Conservation (phyloP, 768 basidiomycete species). For the Pluteus cervinus region DNA sequence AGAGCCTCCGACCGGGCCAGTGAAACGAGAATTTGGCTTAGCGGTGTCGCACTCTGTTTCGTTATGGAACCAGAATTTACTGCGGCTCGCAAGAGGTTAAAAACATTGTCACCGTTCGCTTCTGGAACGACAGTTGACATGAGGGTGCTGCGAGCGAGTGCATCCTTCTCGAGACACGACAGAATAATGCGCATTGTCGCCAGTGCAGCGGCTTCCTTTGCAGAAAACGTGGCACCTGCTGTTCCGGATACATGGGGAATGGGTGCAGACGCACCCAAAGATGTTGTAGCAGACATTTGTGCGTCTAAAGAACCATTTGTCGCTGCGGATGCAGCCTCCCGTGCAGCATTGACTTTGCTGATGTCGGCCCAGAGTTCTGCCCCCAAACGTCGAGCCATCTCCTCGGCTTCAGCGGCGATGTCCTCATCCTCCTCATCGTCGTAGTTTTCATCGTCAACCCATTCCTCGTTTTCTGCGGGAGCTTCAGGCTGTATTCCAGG, state of each 20-base stretch:
- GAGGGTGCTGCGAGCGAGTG: conserved; percentile 49
- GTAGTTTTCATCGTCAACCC: conserved; percentile 38
- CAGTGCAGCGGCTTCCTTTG: conserved; percentile 54
- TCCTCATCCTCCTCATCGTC: conserved; percentile 58
- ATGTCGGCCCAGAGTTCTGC: conserved; percentile 78
- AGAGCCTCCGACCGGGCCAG: conserved; percentile 61
- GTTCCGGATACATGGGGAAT: conserved; percentile 8
- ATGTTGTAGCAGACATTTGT: neutral
- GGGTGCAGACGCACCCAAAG: neutral
- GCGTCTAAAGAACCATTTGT: conserved; percentile 3
- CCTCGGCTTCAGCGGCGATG: conserved; percentile 65
- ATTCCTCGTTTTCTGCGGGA: conserved; percentile 27
- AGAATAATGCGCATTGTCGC: conserved; percentile 62
- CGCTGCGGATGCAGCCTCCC: conserved; percentile 12
- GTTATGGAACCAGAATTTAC: conserved; percentile 41
- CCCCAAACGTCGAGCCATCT: conserved; percentile 67
- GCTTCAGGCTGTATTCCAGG: too few relatives aligned
- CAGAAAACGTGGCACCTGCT: conserved; percentile 17
- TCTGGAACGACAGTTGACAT: conserved; percentile 45
- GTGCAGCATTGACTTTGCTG: conserved; percentile 49
- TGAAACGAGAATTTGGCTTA: conserved; percentile 58
- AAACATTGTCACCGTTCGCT: conserved; percentile 39
- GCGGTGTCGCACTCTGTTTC: conserved; percentile 45
- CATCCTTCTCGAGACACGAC: conserved; percentile 47
- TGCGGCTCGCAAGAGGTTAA: conserved; percentile 49